These are phyloP conservation scores for Phytophthora macrochlamydospora DNA, from an alignment of 352 stramenopile genomes.

Conservation along the genomic window DNA sequence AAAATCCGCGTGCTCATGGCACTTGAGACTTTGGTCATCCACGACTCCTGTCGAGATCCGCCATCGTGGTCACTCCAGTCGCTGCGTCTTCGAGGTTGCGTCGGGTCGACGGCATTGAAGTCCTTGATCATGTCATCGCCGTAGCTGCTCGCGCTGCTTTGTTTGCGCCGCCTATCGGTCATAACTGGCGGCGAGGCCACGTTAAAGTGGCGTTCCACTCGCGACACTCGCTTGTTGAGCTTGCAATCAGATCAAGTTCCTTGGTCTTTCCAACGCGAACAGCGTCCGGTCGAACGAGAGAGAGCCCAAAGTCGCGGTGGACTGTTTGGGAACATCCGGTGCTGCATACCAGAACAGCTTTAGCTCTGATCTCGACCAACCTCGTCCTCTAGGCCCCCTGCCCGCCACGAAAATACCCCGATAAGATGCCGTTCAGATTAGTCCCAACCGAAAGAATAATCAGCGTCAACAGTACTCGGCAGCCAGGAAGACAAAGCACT, in stretches of 20 bases:
- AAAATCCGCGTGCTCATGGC: conserved; percentile 74
- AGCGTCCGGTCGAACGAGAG: conserved; percentile 2
- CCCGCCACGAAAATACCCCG: too few relatives aligned
- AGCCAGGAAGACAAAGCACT: too few relatives aligned
- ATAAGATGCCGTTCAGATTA: too few relatives aligned
- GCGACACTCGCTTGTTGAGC: background rate
- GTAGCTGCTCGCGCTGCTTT: conserved; percentile 30
- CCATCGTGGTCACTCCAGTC: conserved; percentile 23
- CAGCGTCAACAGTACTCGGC: too few relatives aligned
- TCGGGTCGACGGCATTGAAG: conserved; percentile 40
- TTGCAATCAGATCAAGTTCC: conserved; percentile 20
- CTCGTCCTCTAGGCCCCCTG: conserved; percentile 12
- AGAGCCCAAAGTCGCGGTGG: conserved; percentile 5
- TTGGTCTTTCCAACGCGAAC: background rate
- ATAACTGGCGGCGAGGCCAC: conserved; percentile 24
- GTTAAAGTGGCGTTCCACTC: too few relatives aligned
- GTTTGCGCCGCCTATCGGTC: conserved; percentile 47
- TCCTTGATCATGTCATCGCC: conserved; percentile 32
- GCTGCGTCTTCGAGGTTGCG: conserved; percentile 26
- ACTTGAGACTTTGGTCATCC: conserved; percentile 67
- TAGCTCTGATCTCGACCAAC: conserved; percentile 6
- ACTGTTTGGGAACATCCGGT: too few relatives aligned
- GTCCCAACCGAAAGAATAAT: too few relatives aligned
- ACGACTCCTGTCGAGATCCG: conserved; percentile 48
- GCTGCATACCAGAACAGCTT: conserved; percentile 11